Evolutionary conservation across 306 rosid species (phyloP).

Genomic region (Pyrus pyrifolia): DNA sequence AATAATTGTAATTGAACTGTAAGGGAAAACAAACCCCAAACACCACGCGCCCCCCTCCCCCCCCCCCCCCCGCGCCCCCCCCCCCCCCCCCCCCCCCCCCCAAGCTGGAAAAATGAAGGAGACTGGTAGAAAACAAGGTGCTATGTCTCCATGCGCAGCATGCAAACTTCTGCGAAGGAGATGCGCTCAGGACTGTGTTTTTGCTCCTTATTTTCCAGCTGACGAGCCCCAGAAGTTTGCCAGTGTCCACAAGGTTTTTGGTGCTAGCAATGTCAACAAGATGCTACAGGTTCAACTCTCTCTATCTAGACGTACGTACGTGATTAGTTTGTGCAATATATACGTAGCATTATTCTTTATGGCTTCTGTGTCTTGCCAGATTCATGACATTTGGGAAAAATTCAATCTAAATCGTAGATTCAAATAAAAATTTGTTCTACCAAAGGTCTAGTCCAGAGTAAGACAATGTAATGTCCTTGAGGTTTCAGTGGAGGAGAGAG

Average conservation of each 20-base stretch:
- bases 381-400: background rate
- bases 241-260: conserved; percentile 88
- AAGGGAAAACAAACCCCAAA: too few relatives aligned
- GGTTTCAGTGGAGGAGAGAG: too few relatives aligned
- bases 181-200: conserved; percentile 76
- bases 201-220: conserved; percentile 96
- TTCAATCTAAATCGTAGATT: background rate
- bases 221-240: conserved; percentile 93
- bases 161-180: conserved; percentile 91
- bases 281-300: conserved; percentile 72
- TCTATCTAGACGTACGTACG: background rate
- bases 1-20: background rate
- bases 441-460: too few relatives aligned
- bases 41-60: too few relatives aligned
- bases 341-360: background rate
- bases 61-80: background rate
- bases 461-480: too few relatives aligned
- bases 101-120: conserved; percentile 45
- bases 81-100: too few relatives aligned
- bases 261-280: conserved; percentile 98
- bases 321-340: background rate
- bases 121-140: conserved; percentile 73
- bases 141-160: conserved; percentile 89
- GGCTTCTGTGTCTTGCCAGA: background rate
- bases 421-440: background rate